A percentile compares a stretch with the other conserved stretches of the same genome.
phyloP scores from a whole-genome alignment of 2,329 filamentous ascomycete genomes.

The Colletotrichum sp. region DNA sequence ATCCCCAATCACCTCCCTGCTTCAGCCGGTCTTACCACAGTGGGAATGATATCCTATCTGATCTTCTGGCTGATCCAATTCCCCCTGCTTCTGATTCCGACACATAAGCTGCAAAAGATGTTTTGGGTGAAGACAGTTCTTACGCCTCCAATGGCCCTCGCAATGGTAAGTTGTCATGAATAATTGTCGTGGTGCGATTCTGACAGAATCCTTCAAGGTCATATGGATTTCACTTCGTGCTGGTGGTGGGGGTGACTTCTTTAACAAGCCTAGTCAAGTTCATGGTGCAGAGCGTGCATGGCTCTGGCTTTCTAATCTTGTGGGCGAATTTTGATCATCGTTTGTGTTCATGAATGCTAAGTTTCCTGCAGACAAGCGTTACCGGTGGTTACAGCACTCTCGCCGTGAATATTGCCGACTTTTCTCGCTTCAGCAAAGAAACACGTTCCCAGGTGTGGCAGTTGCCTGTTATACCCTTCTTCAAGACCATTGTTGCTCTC shows the following conservation, averaged over 20 bases:
- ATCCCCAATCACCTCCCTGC: background rate
- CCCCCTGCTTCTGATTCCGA: conserved; percentile 45
- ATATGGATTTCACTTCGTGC: background rate
- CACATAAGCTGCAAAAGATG: conserved; percentile 45
- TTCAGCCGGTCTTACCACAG: background rate
- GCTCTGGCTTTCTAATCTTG: background rate
- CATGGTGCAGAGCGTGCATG: background rate
- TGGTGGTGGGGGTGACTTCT: background rate
- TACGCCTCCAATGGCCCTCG: conserved; percentile 47
- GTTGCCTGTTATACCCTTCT: background rate
- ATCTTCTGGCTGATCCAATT: conserved; percentile 38
- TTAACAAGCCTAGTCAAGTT: background rate
- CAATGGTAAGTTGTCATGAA: conserved; percentile 34
- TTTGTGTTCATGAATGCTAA: background rate
- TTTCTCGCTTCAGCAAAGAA: conserved; percentile 40
- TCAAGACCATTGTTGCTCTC: background rate
- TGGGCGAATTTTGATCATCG: background rate
- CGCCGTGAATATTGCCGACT: conserved; percentile 54
- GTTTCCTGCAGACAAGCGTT: conserved; percentile 33
- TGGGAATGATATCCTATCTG: background rate
- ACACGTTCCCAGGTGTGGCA: conserved; percentile 47
- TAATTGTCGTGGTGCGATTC: background rate
- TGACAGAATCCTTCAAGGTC: background rate
- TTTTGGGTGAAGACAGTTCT: conserved; percentile 48
- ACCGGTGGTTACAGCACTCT: conserved; percentile 54